Base-by-base conservation (phyloP, 805 yeast species). In the Metschnikowia shivogae region DNA sequence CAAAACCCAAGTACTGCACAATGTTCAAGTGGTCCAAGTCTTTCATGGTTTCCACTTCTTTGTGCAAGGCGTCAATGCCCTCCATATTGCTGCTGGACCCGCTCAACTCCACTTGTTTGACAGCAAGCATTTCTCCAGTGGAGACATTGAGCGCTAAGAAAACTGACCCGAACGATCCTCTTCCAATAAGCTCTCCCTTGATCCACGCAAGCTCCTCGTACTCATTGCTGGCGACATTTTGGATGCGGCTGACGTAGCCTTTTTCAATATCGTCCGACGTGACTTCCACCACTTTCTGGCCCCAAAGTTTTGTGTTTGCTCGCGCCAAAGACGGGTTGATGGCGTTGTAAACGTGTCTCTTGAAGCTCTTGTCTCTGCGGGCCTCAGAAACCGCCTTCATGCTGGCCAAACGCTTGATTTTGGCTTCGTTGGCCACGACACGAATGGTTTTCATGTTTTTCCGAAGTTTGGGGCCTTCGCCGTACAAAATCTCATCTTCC, bases 81-180 rank as follows among this genome's bases (percentile, higher is more conserved):
- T 80, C 89, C 24, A 73, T 69, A 12, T 42, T 48, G 22, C 42
- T 31, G 39, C 72, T 69, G 40, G 48, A 45, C 6, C 50, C 50
- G 17, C 48, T 50, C 10, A 84, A 83, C 34, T 77, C 82, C 2
- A 92, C 97, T 64, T 93, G 99, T 60, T 93, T 93, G 2, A 93
- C 99, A 0, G 99, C 99, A 70, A 93, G 85, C 96, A 93, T 89
- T 58, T 93, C 99, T 44, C 98, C 98, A 0, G 96, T 89, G 1
- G 98, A 93, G 13, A 89, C 90, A 63, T 93, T 93, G 59, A 93
- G 74, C 1, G 96, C 97, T 45, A 93, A 72, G 59, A 77, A 92
- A 1, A 93, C 99, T 31, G 87, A 83, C 8, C 99, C 99, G 71
- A 90, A 93, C 1, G 97, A 90, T 0, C 99, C 99, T 47, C 88